These are phyloP conservation scores for Blumeria hordei DNA, from an alignment of 2,329 filamentous ascomycete species.

Conservation along the genomic window DNA sequence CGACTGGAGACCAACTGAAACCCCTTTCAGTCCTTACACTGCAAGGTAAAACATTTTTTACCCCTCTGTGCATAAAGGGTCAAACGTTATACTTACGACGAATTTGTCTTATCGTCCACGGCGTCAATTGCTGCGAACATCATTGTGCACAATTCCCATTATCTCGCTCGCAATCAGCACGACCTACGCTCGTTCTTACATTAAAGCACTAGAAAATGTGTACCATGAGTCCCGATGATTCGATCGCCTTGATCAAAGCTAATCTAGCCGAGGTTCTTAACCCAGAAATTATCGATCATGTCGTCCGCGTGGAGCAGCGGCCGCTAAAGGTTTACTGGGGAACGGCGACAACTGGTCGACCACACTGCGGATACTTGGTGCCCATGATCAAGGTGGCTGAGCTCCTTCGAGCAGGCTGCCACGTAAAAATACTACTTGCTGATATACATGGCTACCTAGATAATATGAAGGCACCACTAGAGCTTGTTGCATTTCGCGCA, in stretches of 20 bases:
- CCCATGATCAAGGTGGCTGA: constrained; percentile 77
- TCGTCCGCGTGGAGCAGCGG: constrained; percentile 43
- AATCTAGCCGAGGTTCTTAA: constrained; percentile 69
- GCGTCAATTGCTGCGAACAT: too few species aligned
- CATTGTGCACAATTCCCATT: too few species aligned
- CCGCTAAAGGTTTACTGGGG: constrained; percentile 70
- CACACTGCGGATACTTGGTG: constrained; percentile 65
- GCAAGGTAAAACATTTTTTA: too few species aligned
- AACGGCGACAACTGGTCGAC: constrained; percentile 38
- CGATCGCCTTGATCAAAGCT: constrained; percentile 50
- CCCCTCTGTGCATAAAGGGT: too few species aligned
- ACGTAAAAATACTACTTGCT: constrained; percentile 50
- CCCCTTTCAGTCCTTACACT: too few species aligned
- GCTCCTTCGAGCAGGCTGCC: constrained; percentile 61
- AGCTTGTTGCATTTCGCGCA: constrained; percentile 60
- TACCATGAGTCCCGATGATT: constrained; percentile 25
- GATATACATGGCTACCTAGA: constrained; percentile 64
- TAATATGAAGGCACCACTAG: constrained; percentile 67
- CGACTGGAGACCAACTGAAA: too few species aligned
- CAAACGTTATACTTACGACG: too few species aligned
- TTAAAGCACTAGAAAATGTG: too few species aligned
- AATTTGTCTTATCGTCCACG: too few species aligned
- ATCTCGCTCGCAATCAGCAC: too few species aligned
- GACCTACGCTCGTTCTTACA: too few species aligned
- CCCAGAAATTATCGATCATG: constrained; percentile 55